phyloP scores from a whole-genome alignment of 2,329 filamentous ascomycete genomes.

The Neofusicoccum kwambonambiense region DNA sequence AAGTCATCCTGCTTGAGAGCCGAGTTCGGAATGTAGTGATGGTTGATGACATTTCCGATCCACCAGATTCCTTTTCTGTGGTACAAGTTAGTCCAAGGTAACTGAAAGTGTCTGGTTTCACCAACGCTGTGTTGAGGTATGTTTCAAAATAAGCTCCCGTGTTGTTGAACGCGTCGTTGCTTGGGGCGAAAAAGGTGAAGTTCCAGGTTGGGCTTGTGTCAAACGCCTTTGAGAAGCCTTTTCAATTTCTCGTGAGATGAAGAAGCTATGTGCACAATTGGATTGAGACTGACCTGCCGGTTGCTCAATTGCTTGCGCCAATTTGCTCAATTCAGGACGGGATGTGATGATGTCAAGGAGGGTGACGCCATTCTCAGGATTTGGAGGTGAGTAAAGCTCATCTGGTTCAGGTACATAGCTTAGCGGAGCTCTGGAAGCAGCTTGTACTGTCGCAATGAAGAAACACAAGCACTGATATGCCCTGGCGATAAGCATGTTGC shows the following conservation, averaged over 20 bases:
- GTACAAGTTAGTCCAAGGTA: too few relatives aligned
- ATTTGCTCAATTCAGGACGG: neutral
- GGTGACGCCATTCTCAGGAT: neutral
- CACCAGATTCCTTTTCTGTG: constrained; percentile 14
- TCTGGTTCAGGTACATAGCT: neutral
- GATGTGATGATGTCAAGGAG: neutral
- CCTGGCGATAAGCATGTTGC: too few relatives aligned
- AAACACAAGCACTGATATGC: too few relatives aligned
- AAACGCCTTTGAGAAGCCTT: neutral
- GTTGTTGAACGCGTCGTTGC: neutral
- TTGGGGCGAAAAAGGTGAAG: neutral
- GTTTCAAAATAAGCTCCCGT: neutral
- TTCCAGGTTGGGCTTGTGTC: neutral
- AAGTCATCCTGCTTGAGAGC: neutral
- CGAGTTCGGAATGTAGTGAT: constrained; percentile 15
- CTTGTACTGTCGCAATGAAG: neutral
- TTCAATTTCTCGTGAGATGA: too few relatives aligned
- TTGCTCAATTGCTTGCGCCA: neutral
- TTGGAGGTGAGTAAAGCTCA: neutral
- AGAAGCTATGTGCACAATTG: neutral
- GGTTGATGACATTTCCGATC: constrained; percentile 12
- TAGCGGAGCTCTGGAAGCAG: neutral
- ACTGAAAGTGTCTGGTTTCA: rapidly evolving
- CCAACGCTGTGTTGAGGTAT: neutral
- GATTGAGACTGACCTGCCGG: neutral